These are phyloP conservation scores for Schizosaccharomyces versatilis DNA, from an alignment of 1,139 yeast genomes.

Conservation along the genomic window DNA sequence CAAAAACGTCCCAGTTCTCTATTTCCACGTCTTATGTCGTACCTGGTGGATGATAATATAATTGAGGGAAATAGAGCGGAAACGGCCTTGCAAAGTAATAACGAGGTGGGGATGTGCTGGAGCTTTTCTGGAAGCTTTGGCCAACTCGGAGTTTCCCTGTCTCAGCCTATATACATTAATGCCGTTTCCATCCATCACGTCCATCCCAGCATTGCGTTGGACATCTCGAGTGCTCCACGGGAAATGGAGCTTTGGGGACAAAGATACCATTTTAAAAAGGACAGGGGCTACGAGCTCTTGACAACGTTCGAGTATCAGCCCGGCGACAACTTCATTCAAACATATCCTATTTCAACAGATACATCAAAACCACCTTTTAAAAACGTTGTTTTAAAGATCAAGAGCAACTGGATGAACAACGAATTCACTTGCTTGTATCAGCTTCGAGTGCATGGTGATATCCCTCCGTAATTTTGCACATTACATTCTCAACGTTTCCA, in stretches of 20 bases:
- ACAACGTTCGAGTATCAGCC: slow-evolving; percentile 17
- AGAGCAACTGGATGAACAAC: slow-evolving; percentile 20
- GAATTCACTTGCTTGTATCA: slow-evolving; percentile 20
- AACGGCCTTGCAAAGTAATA: slow-evolving; percentile 16
- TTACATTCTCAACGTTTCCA: no score
- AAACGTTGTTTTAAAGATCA: slow-evolving; percentile 15
- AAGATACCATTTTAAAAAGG: slow-evolving; percentile 13
- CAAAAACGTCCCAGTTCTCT: slow-evolving; percentile 13
- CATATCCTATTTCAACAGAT: slow-evolving; percentile 16
- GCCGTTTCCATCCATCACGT: slow-evolving; percentile 19
- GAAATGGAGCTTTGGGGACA: slow-evolving; percentile 18
- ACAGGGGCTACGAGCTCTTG: slow-evolving; percentile 15
- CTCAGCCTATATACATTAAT: slow-evolving; percentile 15
- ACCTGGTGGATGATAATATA: slow-evolving; percentile 15
- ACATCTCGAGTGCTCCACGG: slow-evolving; percentile 18
- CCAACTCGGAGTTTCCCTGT: slow-evolving; percentile 16
- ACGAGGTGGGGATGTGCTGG: slow-evolving; percentile 20
- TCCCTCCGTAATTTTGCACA: background rate
- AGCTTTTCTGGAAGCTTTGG: slow-evolving; percentile 19
- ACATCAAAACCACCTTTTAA: slow-evolving; percentile 12
- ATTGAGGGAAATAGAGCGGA: slow-evolving; percentile 15
- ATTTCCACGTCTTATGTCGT: slow-evolving; percentile 7
- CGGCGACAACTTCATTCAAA: slow-evolving; percentile 16
- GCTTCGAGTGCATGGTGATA: slow-evolving; percentile 17
- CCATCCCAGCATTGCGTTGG: slow-evolving; percentile 15